These are phyloP conservation scores for Debaryomycetaceae sp. DNA, from an alignment of 1,139 yeast species.

Conservation along the genomic window DNA sequence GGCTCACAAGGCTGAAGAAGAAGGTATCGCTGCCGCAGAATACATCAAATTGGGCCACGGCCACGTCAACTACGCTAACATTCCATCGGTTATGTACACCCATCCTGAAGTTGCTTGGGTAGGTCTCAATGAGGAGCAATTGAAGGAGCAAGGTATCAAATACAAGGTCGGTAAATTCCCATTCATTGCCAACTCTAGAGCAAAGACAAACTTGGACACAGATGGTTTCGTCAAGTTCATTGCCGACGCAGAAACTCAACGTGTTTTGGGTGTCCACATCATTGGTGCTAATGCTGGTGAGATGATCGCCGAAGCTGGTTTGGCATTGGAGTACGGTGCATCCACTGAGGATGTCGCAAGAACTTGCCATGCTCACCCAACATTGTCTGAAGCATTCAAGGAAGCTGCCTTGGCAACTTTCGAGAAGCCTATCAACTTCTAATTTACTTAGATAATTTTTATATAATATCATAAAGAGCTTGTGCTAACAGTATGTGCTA, in stretches of 20 bases:
- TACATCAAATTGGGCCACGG: constrained; percentile 92
- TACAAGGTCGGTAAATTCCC: constrained; percentile 98
- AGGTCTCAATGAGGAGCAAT: constrained; percentile 93
- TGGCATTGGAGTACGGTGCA: constrained; percentile 98
- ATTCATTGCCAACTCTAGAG: constrained; percentile 98
- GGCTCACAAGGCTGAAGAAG: constrained; percentile 99
- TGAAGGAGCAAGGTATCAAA: constrained; percentile 88
- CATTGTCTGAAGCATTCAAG: constrained; percentile 95
- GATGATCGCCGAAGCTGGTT: constrained; percentile 98
- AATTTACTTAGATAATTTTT: constrained; percentile 14
- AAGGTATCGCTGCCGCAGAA: constrained; percentile 98
- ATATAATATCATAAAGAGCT: neutral
- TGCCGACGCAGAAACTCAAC: constrained; percentile 96
- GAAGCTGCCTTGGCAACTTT: constrained; percentile 96
- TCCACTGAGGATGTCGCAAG: constrained; percentile 96
- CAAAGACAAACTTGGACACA: constrained; percentile 95
- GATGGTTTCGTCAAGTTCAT: constrained; percentile 96
- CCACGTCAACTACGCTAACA: constrained; percentile 96
- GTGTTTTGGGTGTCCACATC: constrained; percentile 94
- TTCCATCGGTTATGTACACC: constrained; percentile 97
- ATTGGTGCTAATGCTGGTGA: constrained; percentile 99
- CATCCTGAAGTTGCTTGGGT: constrained; percentile 99
- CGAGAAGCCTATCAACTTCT: constrained; percentile 85
- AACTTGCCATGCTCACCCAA: constrained; percentile 98
- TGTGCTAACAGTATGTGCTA: neutral